Percentiles rank a stretch among this genome's conserved stretches.
Conservation (phyloP, 73 alveolate genomes). For the Paramecium sonneborni region DNA sequence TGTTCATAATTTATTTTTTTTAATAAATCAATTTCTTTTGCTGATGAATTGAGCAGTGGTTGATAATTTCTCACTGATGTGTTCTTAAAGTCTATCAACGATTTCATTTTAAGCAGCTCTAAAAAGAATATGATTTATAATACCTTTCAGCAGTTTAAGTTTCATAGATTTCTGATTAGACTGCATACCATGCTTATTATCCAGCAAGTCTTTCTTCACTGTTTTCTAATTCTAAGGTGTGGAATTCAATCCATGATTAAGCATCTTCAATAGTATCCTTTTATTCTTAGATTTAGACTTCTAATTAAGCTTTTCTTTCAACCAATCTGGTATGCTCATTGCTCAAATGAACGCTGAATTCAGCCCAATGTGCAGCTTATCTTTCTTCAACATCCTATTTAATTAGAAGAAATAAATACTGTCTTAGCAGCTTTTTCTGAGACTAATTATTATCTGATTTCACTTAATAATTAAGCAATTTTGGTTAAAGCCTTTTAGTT, state of each 20-base stretch:
- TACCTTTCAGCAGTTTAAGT: constrained; percentile 55
- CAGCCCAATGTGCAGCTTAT: constrained; percentile 60
- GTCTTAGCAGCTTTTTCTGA: constrained; percentile 17
- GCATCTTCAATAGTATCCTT: constrained; percentile 58
- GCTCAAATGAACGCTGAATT: constrained; percentile 44
- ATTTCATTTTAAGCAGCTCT: constrained; percentile 54
- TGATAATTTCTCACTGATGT: constrained; percentile 56
- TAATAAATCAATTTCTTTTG: constrained; percentile 47
- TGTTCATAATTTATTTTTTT: constrained; percentile 41
- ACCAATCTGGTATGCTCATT: constrained; percentile 54
- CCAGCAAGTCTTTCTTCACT: constrained; percentile 58
- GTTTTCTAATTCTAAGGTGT: constrained; percentile 53
- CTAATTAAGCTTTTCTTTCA: constrained; percentile 44
- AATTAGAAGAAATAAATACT: background rate
- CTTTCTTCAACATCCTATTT: constrained; percentile 35
- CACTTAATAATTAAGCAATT: constrained; percentile 35
- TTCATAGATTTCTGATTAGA: constrained; percentile 23
- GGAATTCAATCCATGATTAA: constrained; percentile 53
- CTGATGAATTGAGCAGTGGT: constrained; percentile 42
- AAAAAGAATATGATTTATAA: background rate
- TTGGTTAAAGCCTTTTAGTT: constrained; percentile 53
- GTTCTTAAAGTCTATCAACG: constrained; percentile 59
- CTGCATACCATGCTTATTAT: constrained; percentile 32
- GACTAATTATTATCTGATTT: constrained; percentile 52
- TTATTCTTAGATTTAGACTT: constrained; percentile 51